These are phyloP conservation scores for Aspergillus udagawae DNA, from an alignment of 2,329 filamentous ascomycete genomes.

Conservation along the genomic window DNA sequence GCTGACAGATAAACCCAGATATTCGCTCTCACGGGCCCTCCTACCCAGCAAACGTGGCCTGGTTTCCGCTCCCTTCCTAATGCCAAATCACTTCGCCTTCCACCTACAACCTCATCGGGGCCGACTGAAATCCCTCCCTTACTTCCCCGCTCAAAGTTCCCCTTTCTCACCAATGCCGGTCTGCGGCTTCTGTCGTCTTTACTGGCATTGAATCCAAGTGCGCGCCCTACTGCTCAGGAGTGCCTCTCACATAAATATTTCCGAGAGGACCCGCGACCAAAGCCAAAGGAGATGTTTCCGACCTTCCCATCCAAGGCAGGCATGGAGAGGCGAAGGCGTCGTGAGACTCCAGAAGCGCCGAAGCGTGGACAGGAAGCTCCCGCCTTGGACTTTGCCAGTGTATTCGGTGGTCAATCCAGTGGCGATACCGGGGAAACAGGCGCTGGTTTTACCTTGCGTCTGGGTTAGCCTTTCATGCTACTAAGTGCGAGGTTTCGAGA, in stretches of 20 bases:
- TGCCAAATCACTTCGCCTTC: slow-evolving; percentile 71
- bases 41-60: slow-evolving; percentile 79
- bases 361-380: slow-evolving; percentile 68
- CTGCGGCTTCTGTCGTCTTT: slow-evolving; percentile 65
- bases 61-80: slow-evolving; percentile 83
- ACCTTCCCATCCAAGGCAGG: slow-evolving; percentile 95
- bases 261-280: slow-evolving; percentile 80
- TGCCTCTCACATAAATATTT: slow-evolving; percentile 83
- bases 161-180: slow-evolving; percentile 73
- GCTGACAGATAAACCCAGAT: slow-evolving; percentile 47
- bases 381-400: slow-evolving; percentile 62
- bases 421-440: slow-evolving; percentile 61
- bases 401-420: slow-evolving; percentile 63
- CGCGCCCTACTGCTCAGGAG: slow-evolving; percentile 66
- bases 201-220: slow-evolving; percentile 68
- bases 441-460: slow-evolving; percentile 56
- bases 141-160: slow-evolving; percentile 71
- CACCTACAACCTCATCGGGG: slow-evolving; percentile 38
- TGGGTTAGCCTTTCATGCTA: slow-evolving; percentile 41
- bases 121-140: slow-evolving; percentile 37
- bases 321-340: slow-evolving; percentile 72
- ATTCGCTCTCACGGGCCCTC: slow-evolving; percentile 84
- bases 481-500: background rate
- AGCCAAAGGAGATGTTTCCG: slow-evolving; percentile 88
- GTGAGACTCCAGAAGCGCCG: slow-evolving; percentile 78